A percentile compares a stretch with the other conserved stretches of the same genome.
Evolutionary conservation across 2,329 filamentous ascomycete species (phyloP).

Genomic region (Ophiostoma novo-ulmi): DNA sequence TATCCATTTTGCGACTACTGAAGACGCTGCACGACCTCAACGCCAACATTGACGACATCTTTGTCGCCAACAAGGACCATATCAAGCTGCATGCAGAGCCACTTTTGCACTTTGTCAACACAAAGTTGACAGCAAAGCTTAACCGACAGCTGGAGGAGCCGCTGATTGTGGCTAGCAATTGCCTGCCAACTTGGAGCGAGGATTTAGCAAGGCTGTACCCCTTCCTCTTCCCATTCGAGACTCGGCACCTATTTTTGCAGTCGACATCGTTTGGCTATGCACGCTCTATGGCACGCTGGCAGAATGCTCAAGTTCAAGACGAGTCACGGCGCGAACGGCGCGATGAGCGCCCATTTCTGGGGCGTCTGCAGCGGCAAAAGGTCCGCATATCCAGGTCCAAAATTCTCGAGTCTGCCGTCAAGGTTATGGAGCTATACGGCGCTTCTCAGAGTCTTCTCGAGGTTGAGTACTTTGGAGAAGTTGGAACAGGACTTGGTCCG

Average conservation of each 20-base stretch:
- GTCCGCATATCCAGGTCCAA: constrained; percentile 94
- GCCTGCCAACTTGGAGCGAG: constrained; percentile 91
- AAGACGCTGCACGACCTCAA: constrained; percentile 91
- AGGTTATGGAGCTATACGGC: constrained; percentile 98
- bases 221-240: constrained; percentile 97
- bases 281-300: constrained; percentile 95
- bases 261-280: constrained; percentile 98
- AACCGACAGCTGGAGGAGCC: constrained; percentile 96
- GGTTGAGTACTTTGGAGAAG: constrained; percentile 98
- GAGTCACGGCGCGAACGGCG: constrained; percentile 77
- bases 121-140: constrained; percentile 93
- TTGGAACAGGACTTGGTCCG: constrained; percentile 89
- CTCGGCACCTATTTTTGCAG: constrained; percentile 90
- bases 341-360: constrained; percentile 86
- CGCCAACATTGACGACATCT: constrained; percentile 83
- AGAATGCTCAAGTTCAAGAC: constrained; percentile 77
- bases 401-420: constrained; percentile 92
- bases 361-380: constrained; percentile 88
- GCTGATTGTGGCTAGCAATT: constrained; percentile 93
- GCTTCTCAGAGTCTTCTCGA: constrained; percentile 94
- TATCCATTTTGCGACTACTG: constrained; percentile 79
- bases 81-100: constrained; percentile 73
- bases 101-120: constrained; percentile 92
- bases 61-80: constrained; percentile 69
- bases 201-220: constrained; percentile 90